A percentile compares a stretch with the other conserved stretches of the same genome.
Conservation (phyloP, 2,329 filamentous ascomycete species). For the Claviceps pazoutovae region DNA sequence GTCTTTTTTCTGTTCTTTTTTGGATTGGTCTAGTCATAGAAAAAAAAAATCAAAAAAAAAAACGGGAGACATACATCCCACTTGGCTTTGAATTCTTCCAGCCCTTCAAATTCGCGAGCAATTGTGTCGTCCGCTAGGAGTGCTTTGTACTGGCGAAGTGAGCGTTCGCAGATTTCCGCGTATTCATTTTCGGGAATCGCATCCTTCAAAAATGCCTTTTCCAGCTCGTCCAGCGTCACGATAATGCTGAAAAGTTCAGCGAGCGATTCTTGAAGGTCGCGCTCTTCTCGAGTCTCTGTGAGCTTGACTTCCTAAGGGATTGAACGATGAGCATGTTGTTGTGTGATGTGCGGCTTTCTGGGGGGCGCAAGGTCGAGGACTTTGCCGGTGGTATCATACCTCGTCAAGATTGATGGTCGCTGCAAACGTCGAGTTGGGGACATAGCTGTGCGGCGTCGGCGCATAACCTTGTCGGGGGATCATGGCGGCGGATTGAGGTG, state of each 20-base stretch:
- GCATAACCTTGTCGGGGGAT: conserved; percentile 61
- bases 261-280: conserved; percentile 87
- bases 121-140: conserved; percentile 84
- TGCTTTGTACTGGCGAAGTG: conserved; percentile 93
- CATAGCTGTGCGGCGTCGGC: conserved; percentile 81
- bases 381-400: conserved; percentile 31
- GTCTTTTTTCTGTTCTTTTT: not conserved
- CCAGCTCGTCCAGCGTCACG: conserved; percentile 83
- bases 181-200: conserved; percentile 85
- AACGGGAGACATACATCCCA: conserved; percentile 58
- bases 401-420: conserved; percentile 91
- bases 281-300: conserved; percentile 70
- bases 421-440: conserved; percentile 67
- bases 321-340: not conserved
- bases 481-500: conserved; percentile 26
- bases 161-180: conserved; percentile 85
- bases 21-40: not conserved
- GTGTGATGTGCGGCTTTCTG: not conserved
- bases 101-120: conserved; percentile 69
- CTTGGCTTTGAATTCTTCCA: conserved; percentile 80
- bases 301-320: conserved; percentile 72
- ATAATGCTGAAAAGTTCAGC: conserved; percentile 98
- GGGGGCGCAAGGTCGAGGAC: not conserved
- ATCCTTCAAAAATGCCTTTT: conserved; percentile 94
- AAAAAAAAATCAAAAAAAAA: not conserved